phyloP scores from a whole-genome alignment of 768 basidiomycete genomes.

The Leccinum fibrillosum region DNA sequence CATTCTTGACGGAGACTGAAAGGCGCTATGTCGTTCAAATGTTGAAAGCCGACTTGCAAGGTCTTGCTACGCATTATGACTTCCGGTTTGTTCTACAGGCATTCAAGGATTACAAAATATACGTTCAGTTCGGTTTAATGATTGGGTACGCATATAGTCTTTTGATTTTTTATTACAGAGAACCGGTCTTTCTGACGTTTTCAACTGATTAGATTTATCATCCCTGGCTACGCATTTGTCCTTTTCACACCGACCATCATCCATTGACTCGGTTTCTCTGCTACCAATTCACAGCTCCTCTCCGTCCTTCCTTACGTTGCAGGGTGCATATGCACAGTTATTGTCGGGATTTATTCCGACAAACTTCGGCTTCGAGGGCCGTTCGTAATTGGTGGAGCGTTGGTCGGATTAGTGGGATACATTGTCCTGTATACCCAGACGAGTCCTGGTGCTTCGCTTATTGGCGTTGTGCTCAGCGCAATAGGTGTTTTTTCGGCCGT shows the following conservation, averaged over 20 bases:
- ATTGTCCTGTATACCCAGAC: conserved; percentile 39
- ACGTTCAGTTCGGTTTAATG: conserved; percentile 31
- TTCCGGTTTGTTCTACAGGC: conserved; percentile 47
- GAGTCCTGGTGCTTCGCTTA: conserved; percentile 30
- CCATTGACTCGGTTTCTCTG: conserved; percentile 46
- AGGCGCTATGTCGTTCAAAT: conserved; percentile 35
- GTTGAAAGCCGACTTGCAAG: conserved; percentile 41
- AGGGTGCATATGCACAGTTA: conserved; percentile 39
- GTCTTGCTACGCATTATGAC: conserved; percentile 43
- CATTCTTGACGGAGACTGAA: conserved; percentile 36
- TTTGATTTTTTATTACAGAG: too few species aligned
- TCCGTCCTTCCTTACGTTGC: conserved; percentile 45
- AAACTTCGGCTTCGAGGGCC: conserved; percentile 42
- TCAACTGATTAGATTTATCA: conserved; percentile 30
- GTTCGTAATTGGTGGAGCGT: conserved; percentile 39
- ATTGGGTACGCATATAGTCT: conserved; percentile 30
- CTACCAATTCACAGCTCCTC: conserved; percentile 45
- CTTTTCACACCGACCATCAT: conserved; percentile 50
- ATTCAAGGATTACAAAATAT: conserved; percentile 42
- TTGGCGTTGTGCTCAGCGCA: conserved; percentile 45
- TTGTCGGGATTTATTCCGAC: conserved; percentile 40
- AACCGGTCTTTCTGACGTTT: conserved; percentile 2
- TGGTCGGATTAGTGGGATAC: conserved; percentile 46
- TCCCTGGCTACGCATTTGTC: conserved; percentile 44
- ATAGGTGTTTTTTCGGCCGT: conserved; percentile 48